These are phyloP conservation scores for Pisolithus sp. DNA, from an alignment of 768 basidiomycete species.

Conservation along the genomic window DNA sequence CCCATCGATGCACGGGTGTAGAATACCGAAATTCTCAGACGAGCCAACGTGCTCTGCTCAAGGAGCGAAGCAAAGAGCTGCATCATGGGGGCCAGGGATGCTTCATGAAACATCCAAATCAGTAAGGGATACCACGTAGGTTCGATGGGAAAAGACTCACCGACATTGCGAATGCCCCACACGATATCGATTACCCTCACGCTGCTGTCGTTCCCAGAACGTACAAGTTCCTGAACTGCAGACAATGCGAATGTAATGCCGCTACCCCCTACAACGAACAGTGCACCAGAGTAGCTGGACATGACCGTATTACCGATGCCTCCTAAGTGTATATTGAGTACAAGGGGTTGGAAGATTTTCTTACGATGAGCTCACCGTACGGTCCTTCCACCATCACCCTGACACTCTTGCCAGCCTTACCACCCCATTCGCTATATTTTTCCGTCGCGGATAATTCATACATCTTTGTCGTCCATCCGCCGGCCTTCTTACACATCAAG, in stretches of 20 bases:
- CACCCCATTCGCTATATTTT: slow-evolving; percentile 27
- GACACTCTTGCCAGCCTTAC: slow-evolving; percentile 22
- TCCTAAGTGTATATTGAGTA: not conserved
- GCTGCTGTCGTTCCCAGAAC: slow-evolving; percentile 39
- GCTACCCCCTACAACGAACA: slow-evolving; percentile 68
- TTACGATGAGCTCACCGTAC: slow-evolving; percentile 30
- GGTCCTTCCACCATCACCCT: slow-evolving; percentile 49
- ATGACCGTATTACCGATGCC: slow-evolving; percentile 40
- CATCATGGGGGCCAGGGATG: slow-evolving; percentile 40
- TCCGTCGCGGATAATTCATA: slow-evolving; percentile 41
- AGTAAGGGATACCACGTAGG: not conserved
- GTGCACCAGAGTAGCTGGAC: slow-evolving; percentile 56
- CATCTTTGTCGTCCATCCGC: slow-evolving; percentile 56
- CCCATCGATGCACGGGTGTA: slow-evolving; percentile 42
- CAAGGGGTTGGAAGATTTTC: no score
- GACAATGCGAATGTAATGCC: slow-evolving; percentile 69
- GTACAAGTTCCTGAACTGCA: slow-evolving; percentile 56
- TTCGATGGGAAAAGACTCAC: slow-evolving; percentile 22
- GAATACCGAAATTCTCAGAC: slow-evolving; percentile 45
- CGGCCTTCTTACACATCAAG: slow-evolving; percentile 58
- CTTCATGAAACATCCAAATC: slow-evolving; percentile 18
- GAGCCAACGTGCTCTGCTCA: slow-evolving; percentile 34
- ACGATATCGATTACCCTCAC: slow-evolving; percentile 57
- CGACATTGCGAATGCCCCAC: slow-evolving; percentile 55
- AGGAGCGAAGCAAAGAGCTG: slow-evolving; percentile 42